Base-by-base conservation (phyloP, 768 basidiomycete genomes). In the Russula sp. region DNA sequence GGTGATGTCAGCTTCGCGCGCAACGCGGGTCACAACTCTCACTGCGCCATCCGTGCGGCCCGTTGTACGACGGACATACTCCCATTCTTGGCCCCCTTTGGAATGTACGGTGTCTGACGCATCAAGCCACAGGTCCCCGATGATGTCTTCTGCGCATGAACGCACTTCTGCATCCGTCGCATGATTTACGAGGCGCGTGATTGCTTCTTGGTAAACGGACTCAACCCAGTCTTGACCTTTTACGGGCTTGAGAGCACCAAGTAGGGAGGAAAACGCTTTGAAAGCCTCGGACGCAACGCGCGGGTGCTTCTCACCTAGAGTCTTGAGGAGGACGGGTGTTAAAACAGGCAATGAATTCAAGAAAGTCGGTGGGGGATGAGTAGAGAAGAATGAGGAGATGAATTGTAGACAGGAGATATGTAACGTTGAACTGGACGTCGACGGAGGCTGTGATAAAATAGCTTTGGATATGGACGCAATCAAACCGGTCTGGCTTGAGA, bases 111-210 rank as follows among this genome's bases (percentile, higher is more conserved):
- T 73, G 50, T 93, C 90, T 0, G 88, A 86, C 1, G 93, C 92
- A 66, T 85, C 87, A 54, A 92, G 81, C 86, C 97, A 92, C 9
- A 98, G 75, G 70, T 93, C 88, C 1, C 88, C 94, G 47, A 96
- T 80, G 52, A 84, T 84, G 36, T 88, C 85, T 67, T 98, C 88
- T 0, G 93, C 93, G 65, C 81, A 84, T 29, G 81, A 79, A 41
- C 93, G 83, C 22, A 98, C 92, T 65, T 97, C 95, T 4, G 89
- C 85, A 71, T 98, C 96, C 1, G 95, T 95, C 66, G 95, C 90
- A 63, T 89, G 84, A 49, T 81, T 87, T 53, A 77, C 81, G 41
- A 99, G 74, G 55, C 92, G 80, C 22, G 75, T 71, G 4, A 89
- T 76, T 10, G 91, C 86, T 64, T 92, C 86, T 8, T 81, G 76